Evolutionary conservation across 75 land plant genomes (phyloP), one percentile per base, ranked within the genome.

Genomic region (Selaginella moellendorffii): DNA sequence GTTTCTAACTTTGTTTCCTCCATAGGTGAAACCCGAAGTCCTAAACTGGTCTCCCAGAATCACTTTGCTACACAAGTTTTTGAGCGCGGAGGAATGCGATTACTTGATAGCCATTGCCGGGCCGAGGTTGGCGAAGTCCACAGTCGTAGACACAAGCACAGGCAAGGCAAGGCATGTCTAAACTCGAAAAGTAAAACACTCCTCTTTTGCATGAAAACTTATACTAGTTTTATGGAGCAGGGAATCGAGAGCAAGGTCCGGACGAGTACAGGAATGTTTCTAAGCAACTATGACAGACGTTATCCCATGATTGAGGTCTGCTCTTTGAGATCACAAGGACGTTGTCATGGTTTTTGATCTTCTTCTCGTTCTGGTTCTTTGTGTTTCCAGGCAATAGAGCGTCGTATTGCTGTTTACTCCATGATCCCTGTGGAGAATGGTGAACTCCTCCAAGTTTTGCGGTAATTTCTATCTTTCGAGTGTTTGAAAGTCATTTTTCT

Each of bases 191-290:
- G n/a, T n/a, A n/a, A n/a, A n/a, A n/a, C n/a, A n/a, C n/a, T n/a
- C n/a, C n/a, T n/a, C n/a, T n/a, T n/a, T n/a, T n/a, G n/a, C n/a
- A n/a, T n/a, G n/a, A n/a, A n/a, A n/a, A n/a, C n/a, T n/a, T n/a
- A n/a, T n/a, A n/a, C n/a, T n/a, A n/a, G n/a, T n/a, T n/a, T n/a
- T n/a, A n/a, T n/a, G n/a, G n/a, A n/a, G n/a, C 74, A 92, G 97
- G 97, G 97, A 10, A 53, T 92, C 36, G 82, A 88, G 65, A 92
- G 97, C 68, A 66, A 81, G 53, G 89, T 88, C 24, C 82, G 97
- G 20, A 92, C 97, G 63, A 92, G 97, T 78, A 83, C 89, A 71
- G 96, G 97, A 1, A 92, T 92, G 97, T 92, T 92, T 66, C 52
- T 92, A 59, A 85, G 26, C 42, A 62, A 67, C 24, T 67, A 53